Conservation (phyloP, 2,329 filamentous ascomycete genomes). For the Penicillium verrucosum region DNA sequence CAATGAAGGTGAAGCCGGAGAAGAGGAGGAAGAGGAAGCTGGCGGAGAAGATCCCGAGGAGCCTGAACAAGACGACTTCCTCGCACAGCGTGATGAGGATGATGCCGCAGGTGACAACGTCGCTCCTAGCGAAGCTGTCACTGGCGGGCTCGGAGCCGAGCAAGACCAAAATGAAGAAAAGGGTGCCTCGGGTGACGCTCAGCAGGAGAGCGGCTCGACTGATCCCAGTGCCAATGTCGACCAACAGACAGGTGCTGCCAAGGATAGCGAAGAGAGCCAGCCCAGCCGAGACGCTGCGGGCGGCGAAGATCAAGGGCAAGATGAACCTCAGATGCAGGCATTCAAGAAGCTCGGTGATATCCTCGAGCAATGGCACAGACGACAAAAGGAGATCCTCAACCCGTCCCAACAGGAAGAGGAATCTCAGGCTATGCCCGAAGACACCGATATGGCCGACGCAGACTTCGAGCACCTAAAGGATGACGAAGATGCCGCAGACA, state of each 20-base stretch:
- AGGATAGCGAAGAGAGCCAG: slow-evolving; percentile 41
- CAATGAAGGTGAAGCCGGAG: slow-evolving; percentile 45
- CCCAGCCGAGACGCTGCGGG: slow-evolving; percentile 38
- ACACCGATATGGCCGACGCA: slow-evolving; percentile 70
- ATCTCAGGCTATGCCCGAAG: slow-evolving; percentile 53
- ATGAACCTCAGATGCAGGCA: slow-evolving; percentile 58
- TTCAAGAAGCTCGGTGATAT: slow-evolving; percentile 95
- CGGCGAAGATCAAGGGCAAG: slow-evolving; percentile 33
- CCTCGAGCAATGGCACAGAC: slow-evolving; percentile 86
- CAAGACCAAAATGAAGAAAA: slow-evolving; percentile 44
- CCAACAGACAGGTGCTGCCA: slow-evolving; percentile 42
- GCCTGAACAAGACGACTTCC: slow-evolving; percentile 48
- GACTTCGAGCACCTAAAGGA: slow-evolving; percentile 93
- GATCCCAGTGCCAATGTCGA: slow-evolving; percentile 48
- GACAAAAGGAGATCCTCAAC: slow-evolving; percentile 76
- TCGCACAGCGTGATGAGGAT: slow-evolving; percentile 47
- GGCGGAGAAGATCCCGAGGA: slow-evolving; percentile 50
- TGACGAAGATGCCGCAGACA: slow-evolving; percentile 75
- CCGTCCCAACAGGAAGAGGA: slow-evolving; percentile 54
- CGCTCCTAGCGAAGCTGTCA: slow-evolving; percentile 42
- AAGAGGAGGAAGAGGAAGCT: slow-evolving; percentile 45
- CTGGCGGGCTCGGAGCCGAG: slow-evolving; percentile 38
- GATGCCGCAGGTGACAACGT: slow-evolving; percentile 56
- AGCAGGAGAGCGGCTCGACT: slow-evolving; percentile 43
- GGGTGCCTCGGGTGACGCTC: slow-evolving; percentile 47